Conservation (phyloP, 2,329 filamentous ascomycete genomes). For the Stagonosporopsis tanaceti region DNA sequence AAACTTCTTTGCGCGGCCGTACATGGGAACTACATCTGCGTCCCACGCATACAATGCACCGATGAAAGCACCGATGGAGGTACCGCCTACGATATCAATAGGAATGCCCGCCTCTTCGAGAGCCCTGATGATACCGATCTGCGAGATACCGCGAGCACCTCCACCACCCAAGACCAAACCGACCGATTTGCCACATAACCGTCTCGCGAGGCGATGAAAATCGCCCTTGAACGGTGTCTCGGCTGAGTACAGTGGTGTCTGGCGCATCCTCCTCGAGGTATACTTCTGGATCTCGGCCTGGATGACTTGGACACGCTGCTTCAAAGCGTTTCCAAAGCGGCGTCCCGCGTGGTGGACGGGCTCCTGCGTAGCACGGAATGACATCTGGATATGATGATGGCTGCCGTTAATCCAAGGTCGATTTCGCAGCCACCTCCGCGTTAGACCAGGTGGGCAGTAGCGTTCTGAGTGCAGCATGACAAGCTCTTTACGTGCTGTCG, state of each 20-base stretch:
- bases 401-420: conserved; percentile 98
- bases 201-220: conserved; percentile 89
- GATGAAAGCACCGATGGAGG: conserved; percentile 95
- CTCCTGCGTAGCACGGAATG: conserved; percentile 77
- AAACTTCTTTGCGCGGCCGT: conserved; percentile 96
- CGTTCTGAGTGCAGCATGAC: conserved; percentile 89
- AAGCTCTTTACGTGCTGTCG: conserved; percentile 90
- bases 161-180: conserved; percentile 94
- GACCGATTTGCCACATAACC: conserved; percentile 92
- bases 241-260: conserved; percentile 86
- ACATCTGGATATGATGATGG: conserved; percentile 97
- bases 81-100: conserved; percentile 93
- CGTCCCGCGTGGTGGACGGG: conserved; percentile 78
- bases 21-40: conserved; percentile 96
- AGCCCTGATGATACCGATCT: conserved; percentile 92
- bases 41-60: conserved; percentile 95
- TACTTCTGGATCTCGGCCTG: conserved; percentile 99
- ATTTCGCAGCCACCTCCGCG: conserved; percentile 84
- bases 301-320: conserved; percentile 90
- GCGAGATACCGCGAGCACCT: conserved; percentile 88
- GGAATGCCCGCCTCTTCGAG: conserved; percentile 96
- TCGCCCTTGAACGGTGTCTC: conserved; percentile 96
- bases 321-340: conserved; percentile 83
- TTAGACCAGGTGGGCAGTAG: conserved; percentile 84
- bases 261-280: conserved; percentile 89